phyloP scores from a whole-genome alignment of 345 rosid genomes.

The Limnanthes douglasii region DNA sequence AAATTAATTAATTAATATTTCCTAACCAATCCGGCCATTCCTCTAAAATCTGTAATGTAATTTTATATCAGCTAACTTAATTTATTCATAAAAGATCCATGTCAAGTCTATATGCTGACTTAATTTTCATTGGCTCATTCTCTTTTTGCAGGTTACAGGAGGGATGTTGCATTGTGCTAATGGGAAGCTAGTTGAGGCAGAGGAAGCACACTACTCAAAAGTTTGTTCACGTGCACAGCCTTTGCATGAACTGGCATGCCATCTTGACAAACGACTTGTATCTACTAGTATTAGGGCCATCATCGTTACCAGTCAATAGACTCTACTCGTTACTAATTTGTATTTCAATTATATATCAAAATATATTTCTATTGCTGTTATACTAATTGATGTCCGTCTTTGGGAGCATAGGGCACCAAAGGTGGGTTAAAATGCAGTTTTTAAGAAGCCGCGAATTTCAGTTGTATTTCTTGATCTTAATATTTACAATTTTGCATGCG shows the following conservation, averaged over 20 bases:
- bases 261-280: neutral
- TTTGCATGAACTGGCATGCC: slow-evolving; percentile 65
- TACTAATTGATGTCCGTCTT: neutral
- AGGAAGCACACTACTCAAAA: slow-evolving; percentile 21
- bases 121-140: too few relatives aligned
- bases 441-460: too few relatives aligned
- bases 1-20: too few relatives aligned
- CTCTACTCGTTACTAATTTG: neutral
- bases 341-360: neutral
- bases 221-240: slow-evolving; percentile 59
- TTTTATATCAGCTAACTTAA: neutral
- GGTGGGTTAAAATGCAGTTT: too few relatives aligned
- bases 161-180: slow-evolving; percentile 49
- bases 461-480: too few relatives aligned
- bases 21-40: slow-evolving; percentile 71
- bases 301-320: neutral
- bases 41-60: slow-evolving; percentile 38
- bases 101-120: neutral
- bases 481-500: too few relatives aligned
- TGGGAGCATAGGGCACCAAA: slow-evolving; percentile 58
- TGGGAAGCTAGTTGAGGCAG: slow-evolving; percentile 37
- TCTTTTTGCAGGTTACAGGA: slow-evolving; percentile 49
- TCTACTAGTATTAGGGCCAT: neutral
- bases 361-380: neutral
- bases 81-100: too few relatives aligned